Base-by-base conservation (phyloP, 2,329 filamentous ascomycete genomes). In the Malbranchea cinnamomea region DNA sequence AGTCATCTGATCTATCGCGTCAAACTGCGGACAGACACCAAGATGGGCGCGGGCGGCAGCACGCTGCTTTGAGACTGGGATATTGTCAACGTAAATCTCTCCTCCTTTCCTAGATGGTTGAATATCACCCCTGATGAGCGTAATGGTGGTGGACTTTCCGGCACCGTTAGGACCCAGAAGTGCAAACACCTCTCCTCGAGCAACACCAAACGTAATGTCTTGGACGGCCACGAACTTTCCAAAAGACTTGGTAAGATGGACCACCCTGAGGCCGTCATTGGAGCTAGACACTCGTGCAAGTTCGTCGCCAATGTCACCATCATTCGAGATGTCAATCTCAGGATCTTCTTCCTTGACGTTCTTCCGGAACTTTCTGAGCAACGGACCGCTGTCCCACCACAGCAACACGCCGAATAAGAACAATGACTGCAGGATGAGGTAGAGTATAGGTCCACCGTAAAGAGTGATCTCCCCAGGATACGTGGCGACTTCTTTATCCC, bases 1-100 rank as follows among this genome's bases (percentile, higher is more conserved):
- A 0, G 84, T 91, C 81, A 94, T 85, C 31, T 76, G 68, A 52
- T 94, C 87, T 59, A 92, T 77, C 6, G 85, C 85, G 46, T 84
- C 78, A 41, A 79, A 78, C 51, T 84, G 85, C 0, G 87, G 85
- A 44, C 85, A 94, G 0, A 94, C 85, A n/a, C 87, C 87, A 0
- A 94, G 67, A 42, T 83, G 71, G 2, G 69, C 63, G 28, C 85
- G 71, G 3, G 84, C 85, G 2, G 68, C 65, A 1, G 79, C 73
- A 8, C 82, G 71, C 38, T 77, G 68, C 30, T 65, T 67, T n/a
- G 70, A 71, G 27, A 93, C 77, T 4, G 79, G 83, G 5, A 74
- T 68, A 38, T 77, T 66, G 46, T 92, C 80, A 21, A 94, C 78
- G 23, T 83, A 67, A 4, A 94, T 71, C 34, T 91, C 79, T 18